phyloP scores from a whole-genome alignment of 495 filamentous ascomycete genomes.

The Viridothelium virens region DNA sequence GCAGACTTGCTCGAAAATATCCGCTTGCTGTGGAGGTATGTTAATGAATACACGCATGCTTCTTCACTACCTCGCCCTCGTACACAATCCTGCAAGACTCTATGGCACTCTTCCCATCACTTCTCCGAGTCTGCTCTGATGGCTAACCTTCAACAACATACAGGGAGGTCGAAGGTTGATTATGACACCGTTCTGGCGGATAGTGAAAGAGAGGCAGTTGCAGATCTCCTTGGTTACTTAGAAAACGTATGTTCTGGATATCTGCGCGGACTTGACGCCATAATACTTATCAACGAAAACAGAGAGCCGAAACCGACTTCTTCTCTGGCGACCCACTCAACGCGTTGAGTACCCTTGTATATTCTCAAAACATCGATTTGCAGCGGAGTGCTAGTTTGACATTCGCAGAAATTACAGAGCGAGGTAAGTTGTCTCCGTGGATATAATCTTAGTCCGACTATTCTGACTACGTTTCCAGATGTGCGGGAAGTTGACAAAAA shows the following conservation, averaged over 20 bases:
- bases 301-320: conserved; percentile 95
- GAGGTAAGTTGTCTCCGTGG: conserved; percentile 53
- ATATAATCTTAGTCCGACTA: background rate
- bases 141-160: background rate
- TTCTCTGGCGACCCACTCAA: conserved; percentile 94
- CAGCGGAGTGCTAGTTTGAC: conserved; percentile 96
- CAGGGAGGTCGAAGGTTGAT: conserved; percentile 82
- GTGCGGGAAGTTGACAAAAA: conserved; percentile 91
- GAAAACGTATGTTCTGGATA: conserved; percentile 65
- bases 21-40: conserved; percentile 4
- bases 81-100: background rate
- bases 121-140: background rate
- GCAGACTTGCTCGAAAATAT: background rate
- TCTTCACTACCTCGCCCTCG: background rate
- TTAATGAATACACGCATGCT: background rate
- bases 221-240: conserved; percentile 87
- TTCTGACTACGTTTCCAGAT: conserved; percentile 48
- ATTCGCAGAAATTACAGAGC: conserved; percentile 96
- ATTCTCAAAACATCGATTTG: conserved; percentile 97
- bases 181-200: conserved; percentile 95
- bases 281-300: conserved; percentile 22
- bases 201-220: conserved; percentile 93
- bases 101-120: background rate
- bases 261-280: background rate
- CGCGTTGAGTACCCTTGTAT: conserved; percentile 89